These are phyloP conservation scores for Scytalidium sp. DNA, from an alignment of 2,329 filamentous ascomycete species.

Conservation along the genomic window DNA sequence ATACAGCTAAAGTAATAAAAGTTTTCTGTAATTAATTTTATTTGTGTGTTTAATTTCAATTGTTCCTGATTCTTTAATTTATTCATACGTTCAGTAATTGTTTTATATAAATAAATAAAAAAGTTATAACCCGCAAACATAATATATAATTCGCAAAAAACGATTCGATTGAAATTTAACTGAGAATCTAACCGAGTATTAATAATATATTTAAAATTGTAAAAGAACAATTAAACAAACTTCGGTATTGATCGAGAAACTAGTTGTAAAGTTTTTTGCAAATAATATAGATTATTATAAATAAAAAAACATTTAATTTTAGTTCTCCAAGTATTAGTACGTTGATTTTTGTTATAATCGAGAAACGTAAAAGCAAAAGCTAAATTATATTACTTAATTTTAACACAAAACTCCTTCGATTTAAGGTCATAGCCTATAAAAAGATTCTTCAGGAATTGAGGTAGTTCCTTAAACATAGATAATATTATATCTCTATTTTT, in stretches of 20 bases:
- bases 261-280: neutral
- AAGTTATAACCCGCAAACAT: constrained; percentile 1
- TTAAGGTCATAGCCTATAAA: neutral
- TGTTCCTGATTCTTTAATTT: neutral
- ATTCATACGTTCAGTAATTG: neutral
- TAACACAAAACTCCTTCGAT: neutral
- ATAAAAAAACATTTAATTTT: constrained; percentile 2
- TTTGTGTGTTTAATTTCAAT: neutral
- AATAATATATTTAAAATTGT: neutral
- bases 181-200: neutral
- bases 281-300: neutral
- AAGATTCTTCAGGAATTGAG: neutral
- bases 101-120: constrained; percentile 1
- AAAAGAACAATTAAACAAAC: constrained; percentile 5
- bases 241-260: neutral
- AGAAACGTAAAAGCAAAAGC: constrained; percentile 1
- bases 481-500: neutral
- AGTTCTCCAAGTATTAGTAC: neutral
- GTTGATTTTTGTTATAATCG: neutral
- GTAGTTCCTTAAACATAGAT: neutral
- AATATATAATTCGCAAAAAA: neutral
- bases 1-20: neutral
- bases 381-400: constrained; percentile 2
- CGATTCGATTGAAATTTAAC: neutral
- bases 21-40: neutral